Base-by-base conservation (phyloP, 371 early-diverging fungal species). In the Capniomyces stellatus region DNA sequence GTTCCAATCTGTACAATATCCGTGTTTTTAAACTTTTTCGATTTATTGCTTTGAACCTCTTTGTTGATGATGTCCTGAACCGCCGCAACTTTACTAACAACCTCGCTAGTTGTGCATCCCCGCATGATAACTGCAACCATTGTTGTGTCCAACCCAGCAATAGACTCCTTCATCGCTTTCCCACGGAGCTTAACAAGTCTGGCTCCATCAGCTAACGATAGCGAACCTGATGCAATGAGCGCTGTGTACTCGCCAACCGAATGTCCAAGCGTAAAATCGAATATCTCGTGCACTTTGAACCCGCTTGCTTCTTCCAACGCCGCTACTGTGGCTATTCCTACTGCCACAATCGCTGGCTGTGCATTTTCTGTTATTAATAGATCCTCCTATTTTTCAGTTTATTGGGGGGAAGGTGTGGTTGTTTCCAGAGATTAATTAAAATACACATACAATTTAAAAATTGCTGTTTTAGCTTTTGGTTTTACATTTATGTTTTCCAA, bases 171-270 rank as follows among this genome's bases (percentile, higher is more conserved):
- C 93, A 95, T 95, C 1, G 87, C 73, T 60, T 82, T 70, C 22
- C 95, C 93, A 22, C 95, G 77, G 27, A 82, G 66, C 43, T 83
- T 64, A 75, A 93, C 93, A 24, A 95, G 66, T 27, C 76, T 76
- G 39, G 89, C 77, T 15, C 88, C 93, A 61, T 93, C 89, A 1
- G 65, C 59, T 35, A 92, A 65, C 18, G 80, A 72, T 42, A 94
- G 58, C 0, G 88, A 69, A 23, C 76, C 71, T 6, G 90, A 76
- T 1, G 89, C 91, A 0, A 90, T 83, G 8, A 89, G 68, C 1
- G 92, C 90, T 18, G 85, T 74, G 57, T 92, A 95, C 69, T 95
- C 94, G n/a, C 96, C 96, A 0, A 95, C 70, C 18, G 90, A 89
- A 58, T 95, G 94, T 1, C 96, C 96, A 40, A 92, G 66, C 0